Conservation (phyloP, 2,329 filamentous ascomycete genomes). For the Calonectria montana region DNA sequence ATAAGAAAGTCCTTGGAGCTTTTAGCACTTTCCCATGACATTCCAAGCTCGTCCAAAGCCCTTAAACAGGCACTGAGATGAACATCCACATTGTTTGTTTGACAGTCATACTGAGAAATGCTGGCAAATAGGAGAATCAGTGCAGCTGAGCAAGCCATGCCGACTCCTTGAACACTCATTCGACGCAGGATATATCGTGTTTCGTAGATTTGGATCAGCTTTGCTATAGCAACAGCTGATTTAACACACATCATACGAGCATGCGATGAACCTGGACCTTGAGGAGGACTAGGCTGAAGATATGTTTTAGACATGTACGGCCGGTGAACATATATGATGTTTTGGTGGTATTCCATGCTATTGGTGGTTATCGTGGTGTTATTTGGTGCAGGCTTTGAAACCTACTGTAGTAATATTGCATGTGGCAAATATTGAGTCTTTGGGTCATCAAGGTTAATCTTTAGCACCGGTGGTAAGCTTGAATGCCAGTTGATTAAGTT, state of each 20-base stretch:
- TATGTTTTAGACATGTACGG: constrained; percentile 43
- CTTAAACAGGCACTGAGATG: constrained; percentile 39
- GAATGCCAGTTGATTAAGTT: constrained; percentile 34
- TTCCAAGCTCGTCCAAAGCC: constrained; percentile 35
- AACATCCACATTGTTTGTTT: constrained; percentile 11
- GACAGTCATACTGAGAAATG: constrained; percentile 32
- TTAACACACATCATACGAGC: constrained; percentile 40
- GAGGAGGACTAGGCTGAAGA: constrained; percentile 30
- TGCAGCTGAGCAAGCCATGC: constrained; percentile 24
- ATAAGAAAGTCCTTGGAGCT: constrained; percentile 35
- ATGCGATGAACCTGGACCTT: constrained; percentile 35
- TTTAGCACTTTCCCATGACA: constrained; percentile 40
- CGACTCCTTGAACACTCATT: constrained; percentile 34
- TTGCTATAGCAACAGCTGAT: constrained; percentile 29
- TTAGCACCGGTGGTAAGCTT: constrained; percentile 25
- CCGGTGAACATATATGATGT: constrained; percentile 38
- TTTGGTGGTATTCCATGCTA: constrained; percentile 45
- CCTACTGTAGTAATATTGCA: constrained; percentile 38
- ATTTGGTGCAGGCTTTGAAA: not conserved
- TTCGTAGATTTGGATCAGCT: constrained; percentile 32
- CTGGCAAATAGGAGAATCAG: constrained; percentile 27
- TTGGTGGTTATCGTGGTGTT: not conserved
- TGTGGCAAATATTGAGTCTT: constrained; percentile 34
- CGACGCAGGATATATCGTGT: constrained; percentile 25
- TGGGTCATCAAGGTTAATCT: constrained; percentile 31